These are phyloP conservation scores for Penicillium alfredii DNA, from an alignment of 495 filamentous ascomycete genomes.

Conservation along the genomic window DNA sequence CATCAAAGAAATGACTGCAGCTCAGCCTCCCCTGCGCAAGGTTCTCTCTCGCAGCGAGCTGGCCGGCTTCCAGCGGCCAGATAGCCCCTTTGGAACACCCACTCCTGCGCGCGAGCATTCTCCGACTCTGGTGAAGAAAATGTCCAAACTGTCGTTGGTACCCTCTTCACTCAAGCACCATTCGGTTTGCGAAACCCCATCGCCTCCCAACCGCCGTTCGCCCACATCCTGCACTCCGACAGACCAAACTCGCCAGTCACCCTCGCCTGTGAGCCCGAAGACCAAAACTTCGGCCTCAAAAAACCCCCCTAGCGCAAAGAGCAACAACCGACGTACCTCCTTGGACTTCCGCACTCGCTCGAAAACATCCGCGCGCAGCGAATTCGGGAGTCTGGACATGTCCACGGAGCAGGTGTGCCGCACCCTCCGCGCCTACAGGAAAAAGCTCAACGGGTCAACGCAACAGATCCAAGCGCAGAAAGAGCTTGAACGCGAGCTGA, in stretches of 20 bases:
- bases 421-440: conserved; percentile 73
- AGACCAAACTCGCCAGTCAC: conserved; percentile 35
- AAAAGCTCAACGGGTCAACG: conserved; percentile 62
- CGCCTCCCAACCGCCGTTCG: conserved; percentile 33
- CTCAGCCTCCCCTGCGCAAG: conserved; percentile 60
- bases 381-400: conserved; percentile 61
- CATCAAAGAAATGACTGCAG: conserved; percentile 48
- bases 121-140: conserved; percentile 57
- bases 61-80: conserved; percentile 63
- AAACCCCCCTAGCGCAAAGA: conserved; percentile 15
- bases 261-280: conserved; percentile 41
- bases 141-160: conserved; percentile 40
- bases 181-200: conserved; percentile 23
- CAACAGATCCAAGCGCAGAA: conserved; percentile 59
- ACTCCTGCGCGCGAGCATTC: conserved; percentile 52
- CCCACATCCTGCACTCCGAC: conserved; percentile 23
- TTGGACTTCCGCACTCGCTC: conserved; percentile 51
- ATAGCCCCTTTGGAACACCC: conserved; percentile 42
- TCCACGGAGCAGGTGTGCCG: conserved; percentile 77
- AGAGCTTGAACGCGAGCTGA: conserved; percentile 75
- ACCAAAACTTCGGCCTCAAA: conserved; percentile 14
- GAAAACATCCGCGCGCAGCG: conserved; percentile 46
- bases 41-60: conserved; percentile 73
- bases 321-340: conserved; percentile 46
- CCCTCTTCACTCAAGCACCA: conserved; percentile 28